Base-by-base conservation (phyloP, 441 rosid species). In the Adansonia rubrostipa region DNA sequence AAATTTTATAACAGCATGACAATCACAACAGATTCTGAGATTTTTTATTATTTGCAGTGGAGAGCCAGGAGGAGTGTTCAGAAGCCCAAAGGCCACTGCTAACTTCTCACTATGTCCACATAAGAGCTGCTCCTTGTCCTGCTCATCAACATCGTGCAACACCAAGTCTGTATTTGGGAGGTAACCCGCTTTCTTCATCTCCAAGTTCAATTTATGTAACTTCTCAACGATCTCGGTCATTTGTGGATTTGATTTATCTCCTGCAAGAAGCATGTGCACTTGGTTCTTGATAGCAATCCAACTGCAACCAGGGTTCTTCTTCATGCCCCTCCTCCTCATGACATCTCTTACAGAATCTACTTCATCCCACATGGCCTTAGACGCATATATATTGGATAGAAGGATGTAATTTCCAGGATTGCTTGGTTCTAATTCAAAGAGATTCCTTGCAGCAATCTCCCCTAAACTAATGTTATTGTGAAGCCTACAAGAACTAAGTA, bases 281-380 rank as follows among this genome's bases (percentile, higher is more conserved):
- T 14, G 78, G 81, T 79, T 87, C 78, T 86, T 90, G 78, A 87
- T 73, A 79, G 85, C 87, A 70, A 88, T 87, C 93, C 93, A 90
- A 80, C 92, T 86, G 82, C 88, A 88, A 51, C 92, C 92, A 0
- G 93, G 93, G 57, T 87, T 89, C 88, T 90, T 90, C 82, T 78
- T 87, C 84, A 90, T 45, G 58, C 88, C 90, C 51, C 54, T 74
- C 51, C 78, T 83, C 75, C 78, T 88, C 93, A 90, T 87, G 74
- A 64, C 81, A 80, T 88, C 87, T 73, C 92, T 84, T 48, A 87
- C 73, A 4, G 66, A 54, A 79, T 86, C 87, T 72, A 85, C 94
- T 79, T 89, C 85, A 61, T 20, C 47, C 90, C 89, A 85, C 90
- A 86, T 86, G 48, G 83, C 87, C 54, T 83, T 87, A 6, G 89